Evolutionary conservation across 75 land plant species (phyloP).

Genomic region (Picea sitchensis): DNA sequence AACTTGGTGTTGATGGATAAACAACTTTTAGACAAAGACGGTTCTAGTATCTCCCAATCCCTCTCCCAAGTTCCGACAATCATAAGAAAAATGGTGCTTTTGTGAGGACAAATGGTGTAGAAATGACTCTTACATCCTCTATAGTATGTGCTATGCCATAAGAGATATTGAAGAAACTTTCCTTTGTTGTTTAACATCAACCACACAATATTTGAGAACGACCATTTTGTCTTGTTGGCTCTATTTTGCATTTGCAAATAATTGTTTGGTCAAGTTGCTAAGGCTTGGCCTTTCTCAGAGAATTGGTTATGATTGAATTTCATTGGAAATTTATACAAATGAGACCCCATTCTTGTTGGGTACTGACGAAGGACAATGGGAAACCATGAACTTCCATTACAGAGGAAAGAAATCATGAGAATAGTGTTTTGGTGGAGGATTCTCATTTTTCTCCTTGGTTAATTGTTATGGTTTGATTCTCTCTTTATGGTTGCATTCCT

Average conservation of each 20-base stretch:
- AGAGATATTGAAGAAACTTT: slow-evolving; percentile 50
- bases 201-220: slow-evolving; percentile 23
- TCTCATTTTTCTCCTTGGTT: too few species aligned
- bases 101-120: slow-evolving; percentile 13
- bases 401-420: too few species aligned
- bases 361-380: too few species aligned
- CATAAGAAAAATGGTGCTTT: neutral
- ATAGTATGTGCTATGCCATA: slow-evolving; percentile 47
- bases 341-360: too few species aligned
- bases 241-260: slow-evolving; percentile 37
- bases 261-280: slow-evolving; percentile 31
- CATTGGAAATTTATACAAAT: too few species aligned
- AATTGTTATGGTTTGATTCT: too few species aligned
- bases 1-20: slow-evolving; percentile 1
- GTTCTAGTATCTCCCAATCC: slow-evolving; percentile 4
- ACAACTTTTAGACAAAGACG: neutral
- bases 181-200: slow-evolving; percentile 34
- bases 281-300: slow-evolving; percentile 22
- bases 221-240: slow-evolving; percentile 33
- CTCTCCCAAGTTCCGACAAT: slow-evolving; percentile 21
- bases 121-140: slow-evolving; percentile 45
- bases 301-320: too few species aligned
- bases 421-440: too few species aligned
- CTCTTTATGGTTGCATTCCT: too few species aligned
- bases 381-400: too few species aligned